Evolutionary conservation across 805 yeast species (phyloP).

Genomic region (Wickerhamiella vanderwaltii): DNA sequence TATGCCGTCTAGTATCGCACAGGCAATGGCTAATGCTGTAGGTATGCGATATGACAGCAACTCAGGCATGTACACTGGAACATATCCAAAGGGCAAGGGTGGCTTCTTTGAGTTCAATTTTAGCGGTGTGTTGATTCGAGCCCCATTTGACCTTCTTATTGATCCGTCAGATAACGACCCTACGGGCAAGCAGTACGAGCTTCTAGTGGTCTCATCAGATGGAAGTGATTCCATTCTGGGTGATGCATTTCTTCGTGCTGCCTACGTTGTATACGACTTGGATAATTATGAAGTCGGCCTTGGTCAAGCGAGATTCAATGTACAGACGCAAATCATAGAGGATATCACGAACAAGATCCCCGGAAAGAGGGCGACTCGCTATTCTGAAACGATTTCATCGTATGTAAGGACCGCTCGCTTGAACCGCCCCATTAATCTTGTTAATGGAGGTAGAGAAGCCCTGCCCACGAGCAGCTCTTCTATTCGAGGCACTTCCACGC

Average conservation of each 20-base stretch:
- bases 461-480: too few species aligned
- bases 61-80: slow-evolving; percentile 11
- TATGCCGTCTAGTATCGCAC: slow-evolving; percentile 28
- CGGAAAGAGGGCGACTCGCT: background rate
- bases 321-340: background rate
- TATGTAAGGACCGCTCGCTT: background rate
- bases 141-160: slow-evolving; percentile 13
- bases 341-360: slow-evolving; percentile 6
- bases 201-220: slow-evolving; percentile 4
- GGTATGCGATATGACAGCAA: slow-evolving; percentile 12
- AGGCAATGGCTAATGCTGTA: slow-evolving; percentile 13
- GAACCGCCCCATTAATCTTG: background rate
- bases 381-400: slow-evolving; percentile 1
- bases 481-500: background rate
- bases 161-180: slow-evolving; percentile 4
- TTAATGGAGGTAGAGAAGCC: too few species aligned
- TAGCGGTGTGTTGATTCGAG: slow-evolving; percentile 17
- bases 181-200: background rate
- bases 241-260: slow-evolving; percentile 50
- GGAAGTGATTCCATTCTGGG: slow-evolving; percentile 39
- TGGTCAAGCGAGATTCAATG: slow-evolving; percentile 33
- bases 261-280: slow-evolving; percentile 56
- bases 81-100: background rate
- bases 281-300: slow-evolving; percentile 44
- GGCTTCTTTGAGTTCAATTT: slow-evolving; percentile 16